Base-by-base conservation (phyloP, 2,329 filamentous ascomycete species). In the Aureobasidium sp. region DNA sequence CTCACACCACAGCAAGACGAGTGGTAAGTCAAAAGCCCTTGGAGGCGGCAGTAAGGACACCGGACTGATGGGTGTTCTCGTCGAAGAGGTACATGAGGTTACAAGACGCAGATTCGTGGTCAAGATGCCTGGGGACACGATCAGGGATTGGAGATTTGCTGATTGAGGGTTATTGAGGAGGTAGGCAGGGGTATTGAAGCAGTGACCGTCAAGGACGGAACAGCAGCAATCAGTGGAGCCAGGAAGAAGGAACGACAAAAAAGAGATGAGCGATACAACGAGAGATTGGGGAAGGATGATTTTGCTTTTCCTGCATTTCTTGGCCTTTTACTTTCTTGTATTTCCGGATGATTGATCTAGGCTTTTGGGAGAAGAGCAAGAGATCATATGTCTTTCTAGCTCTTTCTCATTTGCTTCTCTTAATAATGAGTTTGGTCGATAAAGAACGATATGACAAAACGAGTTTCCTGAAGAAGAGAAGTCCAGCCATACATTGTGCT, bases 91-190 rank as follows among this genome's bases (percentile, higher is more conserved):
- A 27, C 31, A 34, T 5, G 57, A 60, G 17, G 25, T 60, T 4
- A 60, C 45, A 1, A 49, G 34, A 22, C 22, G 45, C 1, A 42
- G 36, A 12, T 49, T 27, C 25, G 17, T 41, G 17, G 45, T 60
- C 25, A 60, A 60, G 45, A 51, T 60, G 57, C 57, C 57, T 17
- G 25, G 22, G 15, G 45, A 60, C 22, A 55, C 29, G 25, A 17
- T 42, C 37, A 31, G 25, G 5, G 36, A 55, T 2, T 55, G 22
- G 20, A 37, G 25, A 3, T 25, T 55, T 5, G n/a, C n/a, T n/a
- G 36, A 55, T 17, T 42, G 51, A 55, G 36, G 34, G 51, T 11
- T 53, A n/a, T 4, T n/a, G 51, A 29, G 17, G 51, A 15, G 22
- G n/a, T 11, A 14, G 47, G 5, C 47, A 7, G 20, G 17, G 12